Conservation (phyloP, 768 basidiomycete species). For the Lactarius deliciosus region DNA sequence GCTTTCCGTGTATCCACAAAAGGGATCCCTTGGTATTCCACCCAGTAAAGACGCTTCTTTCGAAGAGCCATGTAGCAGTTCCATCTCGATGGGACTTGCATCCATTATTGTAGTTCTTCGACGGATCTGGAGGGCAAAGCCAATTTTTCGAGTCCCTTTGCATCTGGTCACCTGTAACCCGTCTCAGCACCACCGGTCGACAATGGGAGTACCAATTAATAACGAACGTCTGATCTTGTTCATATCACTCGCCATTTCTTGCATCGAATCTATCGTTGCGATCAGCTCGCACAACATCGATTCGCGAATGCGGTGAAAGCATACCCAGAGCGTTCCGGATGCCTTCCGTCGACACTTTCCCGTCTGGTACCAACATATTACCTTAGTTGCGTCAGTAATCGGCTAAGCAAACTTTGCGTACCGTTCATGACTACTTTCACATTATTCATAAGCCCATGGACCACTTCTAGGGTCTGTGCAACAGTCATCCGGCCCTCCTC, state of each 20-base stretch:
- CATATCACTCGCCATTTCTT: neutral
- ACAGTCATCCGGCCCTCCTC: constrained; percentile 6
- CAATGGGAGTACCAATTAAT: neutral
- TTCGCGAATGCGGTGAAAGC: neutral
- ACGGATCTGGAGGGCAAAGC: constrained; percentile 17
- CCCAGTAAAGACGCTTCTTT: neutral
- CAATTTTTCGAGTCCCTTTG: neutral
- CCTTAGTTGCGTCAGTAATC: neutral
- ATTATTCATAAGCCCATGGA: constrained; percentile 3
- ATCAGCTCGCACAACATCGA: neutral
- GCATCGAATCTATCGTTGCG: neutral
- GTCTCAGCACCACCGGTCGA: neutral
- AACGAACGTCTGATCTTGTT: constrained; percentile 4
- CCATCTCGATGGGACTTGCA: neutral
- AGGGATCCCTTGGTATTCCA: neutral
- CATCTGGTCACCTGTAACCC: neutral
- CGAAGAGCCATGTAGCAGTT: constrained; percentile 4
- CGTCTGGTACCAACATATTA: neutral
- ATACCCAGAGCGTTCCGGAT: neutral
- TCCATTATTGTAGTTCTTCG: constrained; percentile 1
- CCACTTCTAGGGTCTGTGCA: constrained; percentile 4
- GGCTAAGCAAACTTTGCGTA: neutral
- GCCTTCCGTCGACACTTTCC: neutral
- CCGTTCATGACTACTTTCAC: constrained; percentile 9
- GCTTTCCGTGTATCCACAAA: constrained; percentile 14